Evolutionary conservation across 768 basidiomycete genomes (phyloP).

Genomic region (Chlorophyllum brunneum): DNA sequence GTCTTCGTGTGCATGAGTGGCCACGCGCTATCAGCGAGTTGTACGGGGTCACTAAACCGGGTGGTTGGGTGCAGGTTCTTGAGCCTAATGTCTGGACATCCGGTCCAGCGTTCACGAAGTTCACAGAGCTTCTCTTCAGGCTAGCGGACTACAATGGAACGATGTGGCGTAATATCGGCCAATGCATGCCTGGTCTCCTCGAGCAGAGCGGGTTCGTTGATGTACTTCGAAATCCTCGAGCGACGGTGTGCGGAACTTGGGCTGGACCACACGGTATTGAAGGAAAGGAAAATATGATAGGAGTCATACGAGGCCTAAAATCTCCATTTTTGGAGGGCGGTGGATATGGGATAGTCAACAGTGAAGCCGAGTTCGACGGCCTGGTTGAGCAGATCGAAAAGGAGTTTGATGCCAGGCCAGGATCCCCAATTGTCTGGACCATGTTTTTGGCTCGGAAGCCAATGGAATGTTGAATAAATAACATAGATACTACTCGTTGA

Average conservation of each 20-base stretch:
- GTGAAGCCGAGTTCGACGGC: conserved; percentile 3
- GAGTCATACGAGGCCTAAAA: not conserved
- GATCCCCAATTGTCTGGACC: conserved; percentile 1
- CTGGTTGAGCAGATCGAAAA: not conserved
- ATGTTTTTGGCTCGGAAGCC: conserved; percentile 6
- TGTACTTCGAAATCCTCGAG: not conserved
- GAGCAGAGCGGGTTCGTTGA: conserved; percentile 3
- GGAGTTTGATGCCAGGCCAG: conserved; percentile 1
- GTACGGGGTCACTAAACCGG: conserved; percentile 5
- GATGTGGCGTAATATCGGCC: conserved; percentile 3
- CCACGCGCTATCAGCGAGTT: conserved; percentile 2
- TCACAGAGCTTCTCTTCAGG: conserved; percentile 1
- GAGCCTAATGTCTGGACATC: conserved; percentile 4
- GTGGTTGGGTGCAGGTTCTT: conserved; percentile 5
- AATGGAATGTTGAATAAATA: not conserved
- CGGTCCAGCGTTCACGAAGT: not conserved
- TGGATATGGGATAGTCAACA: conserved; percentile 4
- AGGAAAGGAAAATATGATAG: conserved; percentile 1
- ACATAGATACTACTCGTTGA: not conserved
- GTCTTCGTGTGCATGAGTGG: conserved; percentile 7
- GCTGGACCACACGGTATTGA: conserved; percentile 4
- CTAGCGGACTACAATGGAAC: not conserved
- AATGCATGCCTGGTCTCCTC: not conserved
- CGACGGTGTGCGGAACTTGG: not conserved
- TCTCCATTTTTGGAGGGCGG: not conserved